Base-by-base conservation (phyloP, 148 eudicot genomes). In the Vaccinium vitisidaea region DNA sequence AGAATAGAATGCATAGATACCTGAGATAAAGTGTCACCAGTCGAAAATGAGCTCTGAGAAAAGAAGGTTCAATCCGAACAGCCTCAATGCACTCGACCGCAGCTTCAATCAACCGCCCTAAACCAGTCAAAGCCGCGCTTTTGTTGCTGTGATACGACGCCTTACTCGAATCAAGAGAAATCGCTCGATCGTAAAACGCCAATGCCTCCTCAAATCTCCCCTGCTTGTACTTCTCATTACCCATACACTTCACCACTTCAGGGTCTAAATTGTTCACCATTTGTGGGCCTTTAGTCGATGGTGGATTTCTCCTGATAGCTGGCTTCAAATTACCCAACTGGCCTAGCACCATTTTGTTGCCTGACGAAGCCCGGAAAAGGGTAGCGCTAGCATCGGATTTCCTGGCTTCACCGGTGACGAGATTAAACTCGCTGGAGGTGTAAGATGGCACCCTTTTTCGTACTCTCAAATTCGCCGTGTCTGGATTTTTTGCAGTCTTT, bases 161-260 rank as follows among this genome's bases (percentile, higher is more conserved):
- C 67, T 86, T 87, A 36, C 71, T 88, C 12, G 97, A 84, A 85
- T 93, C 94, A 5, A 90, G 69, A 12, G 88, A 84, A 70, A 95
- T 92, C 8, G 97, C 95, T 82, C 88, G 88, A 50, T 89, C 85
- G 46, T 95, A 95, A 61, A 93, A 87, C 14, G 69, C 88, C 86
- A 94, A 85, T 1, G 98, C 98, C 75, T 92, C 94, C 36, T 90
- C 94, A 55, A 89, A 95, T 81, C 88, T 92, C 12, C 95, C 97
- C 81, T 91, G 84, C 79, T 87, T 93, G 77, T 90, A 93, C 79
- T 91, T 89, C 5, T 93, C 95, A 88, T 95, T 95, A 23, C 97
- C 98, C 84, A 92, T 87, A 27, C 70, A 78, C 71, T 92, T 95
- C 19, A 92, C 81, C 77, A 43, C 87, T 52, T 95, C 98, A 70